These are phyloP conservation scores for Exsudoporus frostii DNA, from an alignment of 768 basidiomycete species.

Conservation along the genomic window DNA sequence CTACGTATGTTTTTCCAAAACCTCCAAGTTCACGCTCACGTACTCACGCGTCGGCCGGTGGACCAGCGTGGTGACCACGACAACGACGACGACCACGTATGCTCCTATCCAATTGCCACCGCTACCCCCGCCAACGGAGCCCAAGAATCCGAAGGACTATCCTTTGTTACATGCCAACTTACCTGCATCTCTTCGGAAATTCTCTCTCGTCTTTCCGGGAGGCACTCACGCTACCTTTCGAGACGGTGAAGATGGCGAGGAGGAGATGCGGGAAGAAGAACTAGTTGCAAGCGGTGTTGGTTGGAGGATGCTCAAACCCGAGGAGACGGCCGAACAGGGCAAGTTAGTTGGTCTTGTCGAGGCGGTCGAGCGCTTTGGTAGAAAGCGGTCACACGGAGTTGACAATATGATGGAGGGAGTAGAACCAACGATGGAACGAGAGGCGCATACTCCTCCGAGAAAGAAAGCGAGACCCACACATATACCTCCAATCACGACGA, in stretches of 20 bases:
- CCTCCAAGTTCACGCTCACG: neutral
- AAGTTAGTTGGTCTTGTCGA: conserved; percentile 66
- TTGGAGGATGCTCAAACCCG: conserved; percentile 73
- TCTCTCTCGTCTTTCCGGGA: conserved; percentile 78
- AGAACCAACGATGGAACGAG: conserved; percentile 49
- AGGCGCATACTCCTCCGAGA: conserved; percentile 53
- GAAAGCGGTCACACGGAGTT: conserved; percentile 52
- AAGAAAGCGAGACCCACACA: conserved; percentile 73
- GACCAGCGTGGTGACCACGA: conserved; percentile 82
- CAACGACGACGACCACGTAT: conserved; percentile 86
- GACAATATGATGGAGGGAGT: conserved; percentile 74
- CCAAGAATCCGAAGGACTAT: conserved; percentile 77
- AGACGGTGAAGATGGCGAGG: conserved; percentile 60
- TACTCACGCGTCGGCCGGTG: conserved; percentile 24
- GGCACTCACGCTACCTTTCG: conserved; percentile 78
- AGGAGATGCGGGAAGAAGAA: conserved; percentile 71
- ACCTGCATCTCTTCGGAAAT: conserved; percentile 69
- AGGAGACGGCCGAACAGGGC: conserved; percentile 49
- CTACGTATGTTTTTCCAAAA: conserved; percentile 53
- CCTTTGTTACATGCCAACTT: conserved; percentile 73
- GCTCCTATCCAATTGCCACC: conserved; percentile 82
- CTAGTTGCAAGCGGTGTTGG: conserved; percentile 61
- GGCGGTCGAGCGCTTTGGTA: conserved; percentile 78
- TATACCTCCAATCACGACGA: conserved; percentile 57
- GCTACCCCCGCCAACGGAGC: conserved; percentile 64